Percentiles rank a stretch among this genome's conserved stretches.
phyloP scores from a whole-genome alignment of 2,329 filamentous ascomycete species.

The Neopestalotiopsis sp. region DNA sequence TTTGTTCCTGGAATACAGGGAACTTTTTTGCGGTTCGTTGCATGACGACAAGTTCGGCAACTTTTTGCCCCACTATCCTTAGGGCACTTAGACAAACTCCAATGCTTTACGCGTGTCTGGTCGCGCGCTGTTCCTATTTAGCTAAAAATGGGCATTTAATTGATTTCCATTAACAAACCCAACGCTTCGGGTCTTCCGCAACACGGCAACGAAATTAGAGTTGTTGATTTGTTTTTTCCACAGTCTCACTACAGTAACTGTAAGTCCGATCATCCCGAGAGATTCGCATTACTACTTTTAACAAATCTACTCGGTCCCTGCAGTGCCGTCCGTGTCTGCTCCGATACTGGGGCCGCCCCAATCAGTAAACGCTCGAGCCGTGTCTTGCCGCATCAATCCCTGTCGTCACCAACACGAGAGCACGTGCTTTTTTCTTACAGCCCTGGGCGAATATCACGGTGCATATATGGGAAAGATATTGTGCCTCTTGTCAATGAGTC shows the following conservation, averaged over 20 bases:
- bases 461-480: not conserved
- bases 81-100: not conserved
- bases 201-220: not conserved
- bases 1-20: not conserved
- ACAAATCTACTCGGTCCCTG: no score
- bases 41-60: not conserved
- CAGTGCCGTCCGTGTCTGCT: not conserved
- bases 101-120: not conserved
- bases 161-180: not conserved
- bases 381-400: not conserved
- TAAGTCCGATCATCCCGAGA: not conserved
- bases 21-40: not conserved
- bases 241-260: not conserved
- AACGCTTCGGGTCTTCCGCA: not conserved
- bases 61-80: not conserved
- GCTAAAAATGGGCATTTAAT: not conserved
- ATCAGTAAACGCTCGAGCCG: not conserved
- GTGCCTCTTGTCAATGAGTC: not conserved
- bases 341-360: not conserved
- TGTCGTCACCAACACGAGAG: constrained; percentile 10
- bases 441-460: not conserved
- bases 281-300: not conserved
- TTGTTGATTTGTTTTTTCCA: not conserved
- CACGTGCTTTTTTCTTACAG: not conserved
- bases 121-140: not conserved